These are phyloP conservation scores for Penicillium crystallinum DNA, from an alignment of 495 filamentous ascomycete species.

Conservation along the genomic window DNA sequence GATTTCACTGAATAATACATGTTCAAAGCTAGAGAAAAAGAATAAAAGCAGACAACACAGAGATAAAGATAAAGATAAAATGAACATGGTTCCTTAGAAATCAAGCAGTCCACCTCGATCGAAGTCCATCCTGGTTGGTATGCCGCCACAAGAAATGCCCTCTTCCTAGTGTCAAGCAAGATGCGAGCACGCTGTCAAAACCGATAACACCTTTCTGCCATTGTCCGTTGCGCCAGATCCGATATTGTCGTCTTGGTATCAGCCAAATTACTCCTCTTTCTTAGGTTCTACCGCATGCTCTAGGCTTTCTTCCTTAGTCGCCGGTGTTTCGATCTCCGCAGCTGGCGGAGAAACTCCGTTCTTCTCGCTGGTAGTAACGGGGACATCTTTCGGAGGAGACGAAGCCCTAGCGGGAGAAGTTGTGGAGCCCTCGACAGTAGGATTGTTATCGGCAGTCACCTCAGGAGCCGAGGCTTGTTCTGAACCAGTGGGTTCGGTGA, in stretches of 20 bases:
- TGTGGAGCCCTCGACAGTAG: slow-evolving; percentile 15
- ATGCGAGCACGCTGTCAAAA: slow-evolving; percentile 24
- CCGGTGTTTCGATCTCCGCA: slow-evolving; percentile 16
- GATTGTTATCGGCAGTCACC: slow-evolving; percentile 14
- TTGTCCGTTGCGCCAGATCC: slow-evolving; percentile 38
- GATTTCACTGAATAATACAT: slow-evolving; percentile 7
- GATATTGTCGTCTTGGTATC: slow-evolving; percentile 16
- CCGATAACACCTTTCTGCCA: slow-evolving; percentile 42
- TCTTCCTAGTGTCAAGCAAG: slow-evolving; percentile 18
- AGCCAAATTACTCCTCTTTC: slow-evolving; percentile 29
- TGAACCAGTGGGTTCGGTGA: slow-evolving; percentile 20
- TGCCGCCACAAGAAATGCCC: slow-evolving; percentile 11
- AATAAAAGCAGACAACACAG: slow-evolving; percentile 4
- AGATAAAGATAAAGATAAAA: slow-evolving; percentile 5
- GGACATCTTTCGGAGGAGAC: slow-evolving; percentile 21
- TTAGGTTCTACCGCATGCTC: slow-evolving; percentile 26
- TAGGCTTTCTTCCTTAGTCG: slow-evolving; percentile 17
- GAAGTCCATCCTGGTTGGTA: slow-evolving; percentile 1
- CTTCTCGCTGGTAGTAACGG: slow-evolving; percentile 11
- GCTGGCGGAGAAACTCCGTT: slow-evolving; percentile 13
- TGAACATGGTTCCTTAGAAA: slow-evolving; percentile 1
- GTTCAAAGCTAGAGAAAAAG: neutral
- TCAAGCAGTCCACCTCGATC: neutral
- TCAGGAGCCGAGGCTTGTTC: slow-evolving; percentile 17
- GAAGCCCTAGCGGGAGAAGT: slow-evolving; percentile 14